Percentiles rank a stretch among this genome's conserved stretches.
phyloP scores from a whole-genome alignment of 169 alveolate species.

The Fabrea salina region DNA sequence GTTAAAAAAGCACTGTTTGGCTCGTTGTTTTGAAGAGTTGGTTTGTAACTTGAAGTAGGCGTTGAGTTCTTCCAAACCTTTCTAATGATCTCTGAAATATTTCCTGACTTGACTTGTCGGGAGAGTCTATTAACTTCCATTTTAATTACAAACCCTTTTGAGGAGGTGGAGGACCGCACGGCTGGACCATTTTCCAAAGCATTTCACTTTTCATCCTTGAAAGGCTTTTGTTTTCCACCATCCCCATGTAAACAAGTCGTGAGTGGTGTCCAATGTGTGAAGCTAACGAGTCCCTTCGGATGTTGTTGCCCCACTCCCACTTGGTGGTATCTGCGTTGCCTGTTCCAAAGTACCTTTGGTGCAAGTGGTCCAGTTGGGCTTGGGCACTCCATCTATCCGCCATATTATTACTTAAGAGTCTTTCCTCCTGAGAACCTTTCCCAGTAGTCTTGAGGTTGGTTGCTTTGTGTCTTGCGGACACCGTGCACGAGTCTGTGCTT shows the following conservation, averaged over 20 bases:
- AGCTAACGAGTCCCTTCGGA: slow-evolving; percentile 90
- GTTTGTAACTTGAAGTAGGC: too few species aligned
- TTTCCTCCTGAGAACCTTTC: background rate
- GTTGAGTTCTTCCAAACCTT: too few species aligned
- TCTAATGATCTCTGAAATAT: too few species aligned
- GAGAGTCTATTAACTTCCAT: too few species aligned
- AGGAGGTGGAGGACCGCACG: slow-evolving; percentile 36
- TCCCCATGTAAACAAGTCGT: slow-evolving; percentile 87
- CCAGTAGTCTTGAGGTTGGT: background rate
- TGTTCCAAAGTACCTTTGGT: slow-evolving; percentile 94
- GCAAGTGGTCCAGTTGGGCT: slow-evolving; percentile 93
- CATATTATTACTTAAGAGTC: background rate
- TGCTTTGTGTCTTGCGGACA: background rate
- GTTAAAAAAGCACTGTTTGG: too few species aligned
- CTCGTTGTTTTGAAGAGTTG: too few species aligned
- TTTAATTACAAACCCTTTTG: too few species aligned
- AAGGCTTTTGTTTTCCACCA: slow-evolving; percentile 87
- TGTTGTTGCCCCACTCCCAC: slow-evolving; percentile 81
- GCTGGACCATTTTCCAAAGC: slow-evolving; percentile 16
- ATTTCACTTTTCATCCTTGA: slow-evolving; percentile 55
- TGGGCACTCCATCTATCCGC: slow-evolving; percentile 49
- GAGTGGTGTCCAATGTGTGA: slow-evolving; percentile 92
- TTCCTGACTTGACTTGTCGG: too few species aligned
- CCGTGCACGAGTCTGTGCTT: slow-evolving; percentile 59
- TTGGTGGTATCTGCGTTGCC: slow-evolving; percentile 91